Base-by-base conservation (phyloP, 805 yeast species). In the Tetrapisispora iriomotensis region DNA sequence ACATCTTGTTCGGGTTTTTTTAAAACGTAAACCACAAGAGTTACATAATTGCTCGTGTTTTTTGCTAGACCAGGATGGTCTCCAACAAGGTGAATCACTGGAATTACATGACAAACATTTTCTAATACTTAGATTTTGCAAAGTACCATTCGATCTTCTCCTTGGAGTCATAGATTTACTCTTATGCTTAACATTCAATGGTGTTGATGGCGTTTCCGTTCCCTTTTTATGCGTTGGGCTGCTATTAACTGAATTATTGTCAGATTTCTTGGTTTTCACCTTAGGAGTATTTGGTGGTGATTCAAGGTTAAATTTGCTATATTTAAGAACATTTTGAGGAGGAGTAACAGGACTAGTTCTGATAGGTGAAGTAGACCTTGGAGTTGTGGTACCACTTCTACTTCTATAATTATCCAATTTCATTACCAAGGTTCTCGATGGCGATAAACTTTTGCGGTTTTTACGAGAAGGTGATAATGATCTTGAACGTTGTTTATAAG, bases 81-180 rank as follows among this genome's bases (percentile, higher is more conserved):
- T 75, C 98, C 98, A 90, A 62, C 98, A 90, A 4, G 98, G 98
- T 6, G 94, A 83, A 50, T 83, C 92, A 40, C 79, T 81, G 1
- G 92, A 77, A 6, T 87, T 86, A 63, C 98, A 90, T 6, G 96
- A 85, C 22, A 90, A 78, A 57, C 98, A 90, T 38, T 72, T 73
- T 48, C 95, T 71, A n/a, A 35, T 27, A 13, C 38, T 28, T 31
- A 34, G 12, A 17, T 29, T 27, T 13, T 26, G 32, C n/a, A 34
- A 31, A 27, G 25, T 26, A 17, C 24, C 32, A 26, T 35, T 35
- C 8, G 45, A 37, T 36, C 31, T 36, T 23, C 37, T 33, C 23
- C 29, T 31, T 22, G 43, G 40, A 13, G 40, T 38, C n/a, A 38
- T 23, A 6, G 36, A 32, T 27, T 38, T 38, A 13, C 33, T 21